Conservation (phyloP, 1,284 basidiomycete species). For the Leccinum insigne region DNA sequence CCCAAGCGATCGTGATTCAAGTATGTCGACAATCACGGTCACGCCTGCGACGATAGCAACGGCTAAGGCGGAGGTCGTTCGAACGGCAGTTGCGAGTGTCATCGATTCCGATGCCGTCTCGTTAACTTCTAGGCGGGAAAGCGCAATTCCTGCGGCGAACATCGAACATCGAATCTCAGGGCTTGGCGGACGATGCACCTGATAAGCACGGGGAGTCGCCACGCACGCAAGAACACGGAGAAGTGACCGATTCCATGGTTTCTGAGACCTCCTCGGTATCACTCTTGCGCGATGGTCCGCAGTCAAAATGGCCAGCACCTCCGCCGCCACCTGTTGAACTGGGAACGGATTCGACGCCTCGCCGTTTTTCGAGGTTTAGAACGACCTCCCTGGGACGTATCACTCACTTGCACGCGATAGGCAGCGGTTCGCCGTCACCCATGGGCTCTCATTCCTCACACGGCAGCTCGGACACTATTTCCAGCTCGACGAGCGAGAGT, state of each 20-base stretch:
- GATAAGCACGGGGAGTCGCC: constrained; percentile 6
- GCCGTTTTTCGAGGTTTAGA: constrained; percentile 31
- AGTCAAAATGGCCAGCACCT: constrained; percentile 32
- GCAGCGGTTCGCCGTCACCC: constrained; percentile 17
- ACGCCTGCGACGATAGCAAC: constrained; percentile 46
- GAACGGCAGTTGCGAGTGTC: constrained; percentile 48
- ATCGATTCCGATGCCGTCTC: constrained; percentile 33
- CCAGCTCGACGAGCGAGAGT: constrained; percentile 25
- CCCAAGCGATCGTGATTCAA: constrained; percentile 45
- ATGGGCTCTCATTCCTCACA: constrained; percentile 24
- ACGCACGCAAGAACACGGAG: constrained; percentile 12
- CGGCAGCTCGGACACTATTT: constrained; percentile 27
- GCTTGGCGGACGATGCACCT: neutral
- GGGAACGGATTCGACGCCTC: constrained; percentile 26
- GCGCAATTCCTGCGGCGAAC: constrained; percentile 10
- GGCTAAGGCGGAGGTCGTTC: constrained; percentile 37
- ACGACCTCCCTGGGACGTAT: constrained; percentile 31
- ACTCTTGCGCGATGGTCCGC: constrained; percentile 20
- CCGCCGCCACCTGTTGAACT: constrained; percentile 30
- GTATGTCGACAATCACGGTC: constrained; percentile 50
- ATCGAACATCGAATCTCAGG: constrained; percentile 5
- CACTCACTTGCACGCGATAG: constrained; percentile 24
- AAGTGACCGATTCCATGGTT: constrained; percentile 15
- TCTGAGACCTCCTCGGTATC: constrained; percentile 22
- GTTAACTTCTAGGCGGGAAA: constrained; percentile 18